Evolutionary conservation across 139 green algal genomes (phyloP), one percentile per base, ranked within the genome.

Genomic region (Eudorina sp.): DNA sequence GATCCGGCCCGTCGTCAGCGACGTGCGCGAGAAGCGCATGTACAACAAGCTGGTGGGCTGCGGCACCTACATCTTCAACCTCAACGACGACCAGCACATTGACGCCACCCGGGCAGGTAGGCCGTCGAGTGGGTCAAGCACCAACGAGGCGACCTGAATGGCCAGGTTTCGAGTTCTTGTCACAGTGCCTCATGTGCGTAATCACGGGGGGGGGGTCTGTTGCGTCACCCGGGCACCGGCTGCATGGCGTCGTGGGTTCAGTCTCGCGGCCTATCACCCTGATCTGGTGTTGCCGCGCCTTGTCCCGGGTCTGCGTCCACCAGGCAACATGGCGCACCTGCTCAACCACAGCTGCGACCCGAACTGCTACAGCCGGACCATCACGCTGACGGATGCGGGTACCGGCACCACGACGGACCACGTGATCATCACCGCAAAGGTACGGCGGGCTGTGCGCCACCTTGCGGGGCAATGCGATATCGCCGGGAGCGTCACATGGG

Each of bases 271-370:
- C n/a, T n/a, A n/a, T n/a, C n/a, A n/a, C n/a, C n/a, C 48, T 55
- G 48, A 9, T 21, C 48, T 55, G 48, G 48, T 18, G 55, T 68
- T 68, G 55, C 55, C 55, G 55, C 16, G 51, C 51, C 25, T 27
- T 75, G 27, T 41, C 31, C 66, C 34, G 66, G 11, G 66, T 75
- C 7, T 45, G 31, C 13, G 29, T 16, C 60, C 68, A 36, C 68
- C 92, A 41, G 97, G 94, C 85, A 93, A 93, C 76, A 92, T 94
- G 66, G 92, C 96, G 16, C 91, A 95, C 92, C 92, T 99, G 62
- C 93, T 99, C 72, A 99, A 99, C 94, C 97, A 99, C 93, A 95
- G 92, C 73, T 99, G 97, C 90, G 86, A 94, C 25, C 94, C 95
- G 31, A 97, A 96, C 90, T 97, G 95, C 94, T 92, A 94, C 90